Base-by-base conservation (phyloP, 257 asterid genomes). In the Solanum medicagineum region DNA sequence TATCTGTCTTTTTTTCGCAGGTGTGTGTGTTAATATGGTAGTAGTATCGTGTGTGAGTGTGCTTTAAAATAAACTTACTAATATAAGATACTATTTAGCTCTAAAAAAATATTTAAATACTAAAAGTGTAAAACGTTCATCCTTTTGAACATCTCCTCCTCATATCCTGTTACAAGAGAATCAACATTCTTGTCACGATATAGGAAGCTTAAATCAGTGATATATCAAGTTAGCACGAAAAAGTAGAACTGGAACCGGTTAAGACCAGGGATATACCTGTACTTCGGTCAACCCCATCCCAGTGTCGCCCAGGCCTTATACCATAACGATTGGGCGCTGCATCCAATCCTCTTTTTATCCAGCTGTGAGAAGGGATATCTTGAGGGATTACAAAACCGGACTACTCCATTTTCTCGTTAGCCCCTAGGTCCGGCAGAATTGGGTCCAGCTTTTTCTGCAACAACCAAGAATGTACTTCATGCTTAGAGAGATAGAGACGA, bases 241-340 rank as follows among this genome's bases (percentile, higher is more conserved):
- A 36, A 36, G 44, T 20, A 75, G 32, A 20, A 7, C 4, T 36
- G 40, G 40, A 36, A 36, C 40, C 40, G 40, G 40, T 36, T 36
- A 36, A 36, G 40, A 36, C 40, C 40, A 36, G 40, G 40, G 6
- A 36, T 91, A 81, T 84, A 95, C 98, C 98, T 8, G 56, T 94
- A 75, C 98, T 94, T 29, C 98, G 97, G 80, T 95, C 97, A 5
- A 95, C 99, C 14, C 97, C 98, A 85, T 95, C 99, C 99, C 98
- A 95, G 86, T 94, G 99, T 88, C 99, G 89, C 73, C 99, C 99
- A 0, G 98, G 98, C 88, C 88, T 95, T 89, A 94, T 94, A 63
- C 94, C 95, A 70, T 95, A 94, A 20, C 98, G 97, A 83, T 95
- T 95, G 19, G 94, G 91, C 16, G 97, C 94, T 70, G 93, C 94